phyloP scores from a whole-genome alignment of 805 yeast species.

The Dipodascopsis uninucleata region DNA sequence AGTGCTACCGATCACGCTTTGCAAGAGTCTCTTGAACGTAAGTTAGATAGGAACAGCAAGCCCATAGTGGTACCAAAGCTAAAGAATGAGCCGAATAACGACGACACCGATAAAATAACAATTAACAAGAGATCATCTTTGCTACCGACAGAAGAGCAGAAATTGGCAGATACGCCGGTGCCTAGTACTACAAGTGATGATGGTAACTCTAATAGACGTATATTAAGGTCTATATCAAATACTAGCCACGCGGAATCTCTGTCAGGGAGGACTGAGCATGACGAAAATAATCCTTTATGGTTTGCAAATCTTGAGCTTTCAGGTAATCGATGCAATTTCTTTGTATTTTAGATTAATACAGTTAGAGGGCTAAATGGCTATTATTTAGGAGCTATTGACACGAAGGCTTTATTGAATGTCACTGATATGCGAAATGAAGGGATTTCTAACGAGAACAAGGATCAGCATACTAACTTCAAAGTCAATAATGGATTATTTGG shows the following conservation, averaged over 20 bases:
- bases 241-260: background rate
- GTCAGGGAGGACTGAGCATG: background rate
- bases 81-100: background rate
- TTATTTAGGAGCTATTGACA: slow-evolving; percentile 4
- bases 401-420: slow-evolving; percentile 1
- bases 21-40: background rate
- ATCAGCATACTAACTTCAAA: background rate
- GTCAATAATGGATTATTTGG: background rate
- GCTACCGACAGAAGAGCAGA: background rate
- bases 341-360: background rate
- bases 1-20: background rate
- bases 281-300: slow-evolving; percentile 15
- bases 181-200: background rate
- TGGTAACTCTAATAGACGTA: slow-evolving; percentile 1
- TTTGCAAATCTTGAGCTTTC: slow-evolving; percentile 12
- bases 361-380: slow-evolving; percentile 4
- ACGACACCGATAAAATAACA: background rate
- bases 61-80: background rate
- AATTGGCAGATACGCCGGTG: background rate
- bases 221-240: background rate
- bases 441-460: background rate
- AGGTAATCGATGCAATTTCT: too few species aligned
- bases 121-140: too few species aligned
- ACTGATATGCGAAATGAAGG: slow-evolving; percentile 3
- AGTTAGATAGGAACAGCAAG: too few species aligned